A percentile compares a stretch with the other conserved stretches of the same genome.
These are phyloP conservation scores for Mariannaea elegans DNA, from an alignment of 2,329 filamentous ascomycete species.

Conservation along the genomic window DNA sequence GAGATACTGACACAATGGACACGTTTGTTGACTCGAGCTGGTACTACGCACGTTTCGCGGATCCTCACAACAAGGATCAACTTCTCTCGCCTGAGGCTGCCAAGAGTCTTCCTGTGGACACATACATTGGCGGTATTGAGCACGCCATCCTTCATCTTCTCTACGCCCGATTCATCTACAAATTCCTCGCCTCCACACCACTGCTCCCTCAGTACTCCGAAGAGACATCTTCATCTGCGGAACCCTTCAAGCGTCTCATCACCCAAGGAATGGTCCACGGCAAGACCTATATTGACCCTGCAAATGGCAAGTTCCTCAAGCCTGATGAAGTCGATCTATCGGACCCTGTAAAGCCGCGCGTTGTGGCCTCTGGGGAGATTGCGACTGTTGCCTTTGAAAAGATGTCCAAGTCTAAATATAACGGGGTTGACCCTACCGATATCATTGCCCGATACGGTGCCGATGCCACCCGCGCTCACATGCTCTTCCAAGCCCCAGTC, in stretches of 20 bases:
- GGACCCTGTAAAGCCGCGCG: slow-evolving; percentile 63
- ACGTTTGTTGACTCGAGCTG: slow-evolving; percentile 96
- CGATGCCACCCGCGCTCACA: slow-evolving; percentile 85
- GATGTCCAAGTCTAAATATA: slow-evolving; percentile 96
- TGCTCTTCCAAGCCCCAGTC: slow-evolving; percentile 88
- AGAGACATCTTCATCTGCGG: slow-evolving; percentile 55
- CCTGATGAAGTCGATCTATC: slow-evolving; percentile 77
- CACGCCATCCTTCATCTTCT: slow-evolving; percentile 91
- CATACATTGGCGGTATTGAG: slow-evolving; percentile 91
- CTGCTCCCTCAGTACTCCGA: slow-evolving; percentile 54
- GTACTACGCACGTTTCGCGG: slow-evolving; percentile 87
- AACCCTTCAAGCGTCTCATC: slow-evolving; percentile 84
- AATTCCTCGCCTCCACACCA: slow-evolving; percentile 73
- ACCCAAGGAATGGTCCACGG: slow-evolving; percentile 96
- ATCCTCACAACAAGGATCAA: slow-evolving; percentile 69
- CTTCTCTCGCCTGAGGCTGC: slow-evolving; percentile 71
- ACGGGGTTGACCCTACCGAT: slow-evolving; percentile 82
- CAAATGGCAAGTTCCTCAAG: slow-evolving; percentile 78
- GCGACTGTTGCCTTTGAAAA: slow-evolving; percentile 81
- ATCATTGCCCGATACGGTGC: slow-evolving; percentile 81
- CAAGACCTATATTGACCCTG: slow-evolving; percentile 80
- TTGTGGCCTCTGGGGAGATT: slow-evolving; percentile 67
- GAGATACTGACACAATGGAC: slow-evolving; percentile 96
- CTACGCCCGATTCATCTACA: slow-evolving; percentile 90
- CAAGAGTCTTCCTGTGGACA: slow-evolving; percentile 76